Base-by-base conservation (phyloP, 768 basidiomycete species). In the Pleurotus sapidus region DNA sequence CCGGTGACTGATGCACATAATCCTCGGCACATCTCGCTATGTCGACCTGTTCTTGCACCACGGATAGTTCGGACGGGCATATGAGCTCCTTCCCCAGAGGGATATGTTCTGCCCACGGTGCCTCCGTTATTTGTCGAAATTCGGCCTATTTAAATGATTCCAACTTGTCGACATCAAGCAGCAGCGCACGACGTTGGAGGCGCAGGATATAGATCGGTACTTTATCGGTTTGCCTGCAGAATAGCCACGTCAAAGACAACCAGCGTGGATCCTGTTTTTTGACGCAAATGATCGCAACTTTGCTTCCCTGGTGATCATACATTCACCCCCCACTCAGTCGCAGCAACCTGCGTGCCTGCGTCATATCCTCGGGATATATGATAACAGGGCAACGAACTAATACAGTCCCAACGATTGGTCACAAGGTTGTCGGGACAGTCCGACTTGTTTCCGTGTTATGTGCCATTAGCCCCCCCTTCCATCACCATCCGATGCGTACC, bases 301-400 rank as follows among this genome's bases (percentile, higher is more conserved):
- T 18, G 12, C 51, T 20, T 40, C 34, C 49, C 15, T 51, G 30
- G 14, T 30, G 49, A 51, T 51, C 49, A 48, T 25, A 18, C 39
- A 54, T 25, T 6, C 51, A 38, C n/a, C 20, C 39, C n/a, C 39
- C 46, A 48, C 24, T 15, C 24, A 20, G 18, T 48, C 24, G 18
- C 46, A 15, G 18, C 17, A 48, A 15, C 46, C 46, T 48, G 51
- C 23, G 39, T 54, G 51, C 39, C 51, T 54, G 51, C 51, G 51
- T 54, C 39, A 54, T 54, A 54, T 54, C 51, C 51, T 54, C 51
- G 51, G 51, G 12, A 42, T 38, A 40, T 54, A 54, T 17, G 34
- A 34, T 54, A 43, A 24, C 51, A 25, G 14, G 39, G 12, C 15
- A 42, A 12, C 51, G 38, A 39, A 42, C n/a, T 37, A 40, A 42